These are phyloP conservation scores for Podospora australis DNA, from an alignment of 495 filamentous ascomycete genomes.

Conservation along the genomic window DNA sequence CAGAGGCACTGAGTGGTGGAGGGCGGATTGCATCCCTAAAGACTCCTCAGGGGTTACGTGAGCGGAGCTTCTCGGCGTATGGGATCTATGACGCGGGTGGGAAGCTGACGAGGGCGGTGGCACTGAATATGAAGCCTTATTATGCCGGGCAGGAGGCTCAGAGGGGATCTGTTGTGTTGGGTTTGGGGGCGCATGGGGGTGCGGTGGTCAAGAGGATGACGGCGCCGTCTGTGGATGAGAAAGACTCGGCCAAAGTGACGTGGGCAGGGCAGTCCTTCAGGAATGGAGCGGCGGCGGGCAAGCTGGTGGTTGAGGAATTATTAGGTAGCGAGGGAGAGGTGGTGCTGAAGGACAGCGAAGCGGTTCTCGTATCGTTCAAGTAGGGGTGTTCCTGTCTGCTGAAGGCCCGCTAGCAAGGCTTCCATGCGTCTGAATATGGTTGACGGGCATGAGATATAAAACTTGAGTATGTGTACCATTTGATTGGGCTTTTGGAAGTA, in stretches of 20 bases:
- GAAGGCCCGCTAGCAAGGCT: no score
- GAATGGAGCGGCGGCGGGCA: slow-evolving; percentile 12
- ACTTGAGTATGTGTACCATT: no score
- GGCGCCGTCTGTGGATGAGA: slow-evolving; percentile 17
- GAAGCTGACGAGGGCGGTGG: slow-evolving; percentile 8
- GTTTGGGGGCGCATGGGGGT: slow-evolving; percentile 11
- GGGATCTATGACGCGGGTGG: slow-evolving; percentile 2
- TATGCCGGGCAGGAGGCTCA: slow-evolving; percentile 7
- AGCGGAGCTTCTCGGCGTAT: slow-evolving; percentile 13
- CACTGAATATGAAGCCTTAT: slow-evolving; percentile 16
- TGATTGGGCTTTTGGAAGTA: no score
- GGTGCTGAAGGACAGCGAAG: slow-evolving; percentile 17
- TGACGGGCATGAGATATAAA: no score
- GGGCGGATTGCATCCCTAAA: slow-evolving; percentile 12
- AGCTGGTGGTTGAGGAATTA: slow-evolving; percentile 8
- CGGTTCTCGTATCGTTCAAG: slow-evolving; percentile 10
- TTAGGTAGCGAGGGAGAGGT: not conserved
- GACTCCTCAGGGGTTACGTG: slow-evolving; percentile 3
- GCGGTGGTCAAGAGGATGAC: slow-evolving; percentile 19
- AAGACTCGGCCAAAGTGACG: slow-evolving; percentile 15
- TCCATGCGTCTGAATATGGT: no score
- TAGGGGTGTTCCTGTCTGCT: no score
- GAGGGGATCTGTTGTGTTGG: slow-evolving; percentile 3
- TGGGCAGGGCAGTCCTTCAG: slow-evolving; percentile 22
- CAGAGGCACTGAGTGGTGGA: slow-evolving; percentile 10